Conservation (phyloP, 2,329 filamentous ascomycete species). For the Curvularia sp. region DNA sequence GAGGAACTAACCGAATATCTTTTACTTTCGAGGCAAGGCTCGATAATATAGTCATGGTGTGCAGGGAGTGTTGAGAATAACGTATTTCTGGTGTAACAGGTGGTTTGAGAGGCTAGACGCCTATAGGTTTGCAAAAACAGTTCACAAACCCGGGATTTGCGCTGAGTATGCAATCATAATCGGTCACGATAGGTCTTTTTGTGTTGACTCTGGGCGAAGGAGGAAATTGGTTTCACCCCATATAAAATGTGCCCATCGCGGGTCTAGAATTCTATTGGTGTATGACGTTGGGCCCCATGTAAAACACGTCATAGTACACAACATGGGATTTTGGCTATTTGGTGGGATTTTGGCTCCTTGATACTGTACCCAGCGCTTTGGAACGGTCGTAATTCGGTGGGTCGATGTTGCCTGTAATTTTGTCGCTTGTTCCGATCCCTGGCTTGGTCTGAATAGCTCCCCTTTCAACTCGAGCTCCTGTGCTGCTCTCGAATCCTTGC, state of each 20-base stretch:
- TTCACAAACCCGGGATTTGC: not conserved
- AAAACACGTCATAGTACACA: slow-evolving; percentile 12
- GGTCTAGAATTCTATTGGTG: slow-evolving; percentile 4
- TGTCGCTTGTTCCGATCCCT: not conserved
- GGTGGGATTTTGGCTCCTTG: not conserved
- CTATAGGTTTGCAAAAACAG: not conserved
- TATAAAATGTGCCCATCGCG: not conserved
- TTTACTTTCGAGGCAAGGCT: slow-evolving; percentile 2
- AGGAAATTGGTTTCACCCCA: not conserved
- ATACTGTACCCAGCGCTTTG: not conserved
- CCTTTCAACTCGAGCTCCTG: not conserved
- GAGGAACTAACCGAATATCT: slow-evolving; percentile 10
- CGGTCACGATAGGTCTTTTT: not conserved
- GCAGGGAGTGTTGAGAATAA: not conserved
- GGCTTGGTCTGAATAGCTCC: not conserved
- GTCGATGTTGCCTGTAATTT: not conserved
- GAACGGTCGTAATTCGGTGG: not conserved
- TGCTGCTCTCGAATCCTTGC: not conserved
- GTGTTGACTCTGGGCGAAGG: not conserved
- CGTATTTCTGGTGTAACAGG: not conserved
- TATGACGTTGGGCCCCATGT: slow-evolving; percentile 15
- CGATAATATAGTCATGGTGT: slow-evolving; percentile 10
- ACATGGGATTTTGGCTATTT: not conserved
- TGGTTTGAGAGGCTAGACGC: too few relatives aligned
- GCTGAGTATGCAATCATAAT: not conserved